These are phyloP conservation scores for Tricholoma hemisulphureum DNA, from an alignment of 768 basidiomycete species.

Conservation along the genomic window DNA sequence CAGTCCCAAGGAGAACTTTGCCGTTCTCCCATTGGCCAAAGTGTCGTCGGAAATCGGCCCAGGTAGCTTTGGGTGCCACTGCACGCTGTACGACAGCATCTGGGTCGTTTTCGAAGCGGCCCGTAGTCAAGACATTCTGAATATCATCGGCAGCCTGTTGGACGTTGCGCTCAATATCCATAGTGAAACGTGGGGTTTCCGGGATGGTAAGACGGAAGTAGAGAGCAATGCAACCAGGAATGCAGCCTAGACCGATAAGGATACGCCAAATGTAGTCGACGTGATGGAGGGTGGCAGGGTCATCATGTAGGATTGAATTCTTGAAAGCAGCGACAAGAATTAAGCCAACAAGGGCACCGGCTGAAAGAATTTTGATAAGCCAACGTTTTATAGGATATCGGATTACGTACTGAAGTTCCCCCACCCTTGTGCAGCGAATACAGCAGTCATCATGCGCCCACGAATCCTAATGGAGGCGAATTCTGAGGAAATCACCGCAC, in stretches of 20 bases:
- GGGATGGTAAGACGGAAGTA: conserved; percentile 94
- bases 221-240: conserved; percentile 78
- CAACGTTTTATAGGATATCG: not conserved
- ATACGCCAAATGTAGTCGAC: conserved; percentile 85
- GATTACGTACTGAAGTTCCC: conserved; percentile 66
- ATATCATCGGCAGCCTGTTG: conserved; percentile 74
- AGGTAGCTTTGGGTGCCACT: conserved; percentile 65
- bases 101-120: conserved; percentile 47
- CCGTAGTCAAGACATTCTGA: conserved; percentile 57
- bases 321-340: conserved; percentile 72
- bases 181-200: conserved; percentile 87
- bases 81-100: conserved; percentile 60
- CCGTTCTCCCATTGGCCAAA: conserved; percentile 75
- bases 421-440: conserved; percentile 86
- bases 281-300: conserved; percentile 37
- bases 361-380: conserved; percentile 28
- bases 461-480: conserved; percentile 76
- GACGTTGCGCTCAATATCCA: conserved; percentile 88
- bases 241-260: conserved; percentile 82
- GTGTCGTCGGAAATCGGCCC: conserved; percentile 64
- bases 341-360: conserved; percentile 64
- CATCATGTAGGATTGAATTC: conserved; percentile 41
- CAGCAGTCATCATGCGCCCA: conserved; percentile 86
- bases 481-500: conserved; percentile 85
- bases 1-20: conserved; percentile 74